These are phyloP conservation scores for Prunus dulcis DNA, from an alignment of 306 rosid species.

Conservation along the genomic window DNA sequence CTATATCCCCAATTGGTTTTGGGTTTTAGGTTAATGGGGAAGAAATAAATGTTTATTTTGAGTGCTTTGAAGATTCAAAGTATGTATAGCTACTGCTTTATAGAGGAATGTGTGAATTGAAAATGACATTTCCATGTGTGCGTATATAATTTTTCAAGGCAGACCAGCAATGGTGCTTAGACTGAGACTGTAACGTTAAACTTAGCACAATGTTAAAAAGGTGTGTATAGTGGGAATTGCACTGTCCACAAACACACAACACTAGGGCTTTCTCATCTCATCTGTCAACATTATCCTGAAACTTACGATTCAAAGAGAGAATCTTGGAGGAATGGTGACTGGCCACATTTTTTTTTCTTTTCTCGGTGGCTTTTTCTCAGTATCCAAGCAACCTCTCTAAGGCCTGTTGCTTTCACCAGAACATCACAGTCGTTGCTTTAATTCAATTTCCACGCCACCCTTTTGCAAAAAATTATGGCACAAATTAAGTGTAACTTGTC, in stretches of 20 bases:
- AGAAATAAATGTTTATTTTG: background rate
- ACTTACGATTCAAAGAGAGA: conserved; percentile 21
- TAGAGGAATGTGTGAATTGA: conserved; percentile 4
- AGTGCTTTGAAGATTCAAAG: background rate
- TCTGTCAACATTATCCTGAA: conserved; percentile 22
- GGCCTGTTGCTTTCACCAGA: conserved; percentile 24
- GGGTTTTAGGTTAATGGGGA: background rate
- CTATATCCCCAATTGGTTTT: too few species aligned
- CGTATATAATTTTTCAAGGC: background rate
- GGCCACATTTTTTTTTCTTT: background rate
- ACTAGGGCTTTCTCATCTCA: background rate
- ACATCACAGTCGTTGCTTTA: background rate
- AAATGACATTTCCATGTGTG: background rate
- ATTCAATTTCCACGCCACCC: background rate
- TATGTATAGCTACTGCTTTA: background rate
- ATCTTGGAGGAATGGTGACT: conserved; percentile 32
- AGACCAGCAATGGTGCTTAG: background rate
- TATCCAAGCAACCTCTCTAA: conserved; percentile 7
- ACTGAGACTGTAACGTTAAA: background rate
- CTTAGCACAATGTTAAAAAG: background rate
- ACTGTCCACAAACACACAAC: background rate
- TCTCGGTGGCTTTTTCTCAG: conserved; percentile 13
- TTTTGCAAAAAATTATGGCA: background rate
- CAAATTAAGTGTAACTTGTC: background rate
- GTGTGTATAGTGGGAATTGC: background rate